These are phyloP conservation scores for Mercurialis annua DNA, from an alignment of 345 rosid genomes.

Conservation along the genomic window DNA sequence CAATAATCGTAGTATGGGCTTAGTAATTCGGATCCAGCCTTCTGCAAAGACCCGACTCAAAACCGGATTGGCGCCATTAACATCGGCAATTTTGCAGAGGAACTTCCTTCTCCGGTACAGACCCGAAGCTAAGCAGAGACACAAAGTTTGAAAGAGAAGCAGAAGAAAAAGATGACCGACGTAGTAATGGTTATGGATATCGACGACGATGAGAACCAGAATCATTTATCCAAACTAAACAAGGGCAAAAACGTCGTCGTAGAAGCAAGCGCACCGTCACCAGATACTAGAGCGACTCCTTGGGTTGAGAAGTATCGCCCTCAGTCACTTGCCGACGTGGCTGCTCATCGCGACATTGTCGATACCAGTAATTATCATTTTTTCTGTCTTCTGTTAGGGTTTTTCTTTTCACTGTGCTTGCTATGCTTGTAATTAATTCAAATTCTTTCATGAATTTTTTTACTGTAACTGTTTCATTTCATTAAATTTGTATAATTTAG, in stretches of 20 bases:
- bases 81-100: not conserved
- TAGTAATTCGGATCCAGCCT: too few relatives aligned
- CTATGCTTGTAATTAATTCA: not conserved
- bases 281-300: conserved; percentile 58
- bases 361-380: conserved; percentile 65
- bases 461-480: too few relatives aligned
- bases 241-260: conserved; percentile 52
- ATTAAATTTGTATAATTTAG: not conserved
- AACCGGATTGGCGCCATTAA: conserved; percentile 12
- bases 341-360: conserved; percentile 96
- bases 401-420: not conserved
- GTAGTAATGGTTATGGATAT: conserved; percentile 64
- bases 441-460: too few relatives aligned
- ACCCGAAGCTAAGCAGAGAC: not conserved
- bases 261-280: conserved; percentile 22
- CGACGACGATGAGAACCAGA: conserved; percentile 46
- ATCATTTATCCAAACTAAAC: conserved; percentile 29
- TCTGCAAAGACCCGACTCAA: not conserved
- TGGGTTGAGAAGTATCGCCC: conserved; percentile 99
- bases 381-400: conserved; percentile 4
- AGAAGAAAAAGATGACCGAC: conserved; percentile 49
- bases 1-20: too few relatives aligned
- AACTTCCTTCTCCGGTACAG: not conserved
- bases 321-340: conserved; percentile 87
- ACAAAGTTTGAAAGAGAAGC: not conserved